Conservation (phyloP, 2,329 filamentous ascomycete species). For the Alternaria metachromatica region DNA sequence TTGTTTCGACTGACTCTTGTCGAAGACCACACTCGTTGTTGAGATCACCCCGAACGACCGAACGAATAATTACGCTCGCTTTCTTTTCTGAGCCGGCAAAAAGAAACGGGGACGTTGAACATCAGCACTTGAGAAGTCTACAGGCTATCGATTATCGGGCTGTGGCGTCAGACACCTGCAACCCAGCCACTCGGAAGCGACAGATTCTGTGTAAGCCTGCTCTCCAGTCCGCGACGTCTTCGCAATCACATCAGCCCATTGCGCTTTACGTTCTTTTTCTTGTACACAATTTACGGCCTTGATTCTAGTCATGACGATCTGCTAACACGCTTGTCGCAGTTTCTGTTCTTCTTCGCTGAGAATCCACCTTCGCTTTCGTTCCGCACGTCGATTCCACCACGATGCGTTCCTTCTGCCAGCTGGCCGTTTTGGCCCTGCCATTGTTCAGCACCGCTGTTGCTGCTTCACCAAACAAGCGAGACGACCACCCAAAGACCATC, state of each 20-base stretch:
- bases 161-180: conserved; percentile 7
- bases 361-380: conserved; percentile 10
- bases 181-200: conserved; percentile 17
- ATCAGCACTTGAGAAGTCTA: background rate
- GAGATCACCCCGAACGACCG: background rate
- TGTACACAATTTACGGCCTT: conserved; percentile 8
- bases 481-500: conserved; percentile 20
- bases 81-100: background rate
- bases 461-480: conserved; percentile 26
- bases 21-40: background rate
- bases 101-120: background rate
- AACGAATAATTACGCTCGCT: background rate
- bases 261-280: conserved; percentile 5
- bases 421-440: conserved; percentile 42
- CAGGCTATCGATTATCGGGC: conserved; percentile 5
- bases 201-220: conserved; percentile 19
- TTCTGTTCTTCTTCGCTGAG: conserved; percentile 10
- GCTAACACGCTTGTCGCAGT: conserved; percentile 29
- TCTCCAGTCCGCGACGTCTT: conserved; percentile 3
- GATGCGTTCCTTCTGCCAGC: conserved; percentile 41
- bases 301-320: conserved; percentile 11
- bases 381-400: conserved; percentile 6
- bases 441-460: conserved; percentile 33
- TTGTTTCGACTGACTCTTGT: conserved; percentile 4
- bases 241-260: conserved; percentile 6